Percentiles rank a stretch among this genome's conserved stretches.
Conservation (phyloP, 2,329 filamentous ascomycete genomes). For the Exophiala sideris region DNA sequence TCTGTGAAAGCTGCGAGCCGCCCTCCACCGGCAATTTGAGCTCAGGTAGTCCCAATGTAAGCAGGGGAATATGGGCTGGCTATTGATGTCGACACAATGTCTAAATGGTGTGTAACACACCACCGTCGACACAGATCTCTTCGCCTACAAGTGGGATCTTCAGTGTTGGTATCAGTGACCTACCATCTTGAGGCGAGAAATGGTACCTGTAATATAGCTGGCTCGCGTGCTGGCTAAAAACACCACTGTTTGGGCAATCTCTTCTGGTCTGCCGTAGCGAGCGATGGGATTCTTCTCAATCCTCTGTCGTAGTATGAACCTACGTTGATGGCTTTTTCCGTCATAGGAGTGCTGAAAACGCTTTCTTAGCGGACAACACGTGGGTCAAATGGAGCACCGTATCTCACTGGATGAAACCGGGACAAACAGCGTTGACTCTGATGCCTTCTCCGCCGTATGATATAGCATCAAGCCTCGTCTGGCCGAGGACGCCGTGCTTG, state of each 20-base stretch:
- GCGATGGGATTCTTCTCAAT: conserved; percentile 4
- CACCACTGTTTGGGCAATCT: conserved; percentile 5
- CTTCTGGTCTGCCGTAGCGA: conserved; percentile 3
- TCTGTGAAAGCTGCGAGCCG: no score
- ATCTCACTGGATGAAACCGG: conserved; percentile 23
- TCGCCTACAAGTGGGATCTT: no score
- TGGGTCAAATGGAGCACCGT: neutral
- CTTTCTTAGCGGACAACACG: no score
- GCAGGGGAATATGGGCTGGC: no score
- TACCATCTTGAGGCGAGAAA: no score
- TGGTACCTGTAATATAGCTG: conserved; percentile 5
- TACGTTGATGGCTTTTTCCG: neutral
- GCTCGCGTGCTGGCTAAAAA: conserved; percentile 5
- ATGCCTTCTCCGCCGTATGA: conserved; percentile 46
- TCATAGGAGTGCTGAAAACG: no score
- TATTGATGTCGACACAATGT: no score
- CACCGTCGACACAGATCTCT: no score
- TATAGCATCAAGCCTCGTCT: conserved; percentile 56
- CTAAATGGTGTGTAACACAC: no score
- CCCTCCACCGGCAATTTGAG: no score
- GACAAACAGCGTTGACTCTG: conserved; percentile 27
- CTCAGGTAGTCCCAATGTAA: no score
- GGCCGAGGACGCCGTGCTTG: conserved; percentile 56
- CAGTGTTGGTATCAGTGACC: no score
- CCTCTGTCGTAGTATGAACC: conserved; percentile 3